These are phyloP conservation scores for Coccomyxa sp. DNA, from an alignment of 139 green algal genomes.

Conservation along the genomic window DNA sequence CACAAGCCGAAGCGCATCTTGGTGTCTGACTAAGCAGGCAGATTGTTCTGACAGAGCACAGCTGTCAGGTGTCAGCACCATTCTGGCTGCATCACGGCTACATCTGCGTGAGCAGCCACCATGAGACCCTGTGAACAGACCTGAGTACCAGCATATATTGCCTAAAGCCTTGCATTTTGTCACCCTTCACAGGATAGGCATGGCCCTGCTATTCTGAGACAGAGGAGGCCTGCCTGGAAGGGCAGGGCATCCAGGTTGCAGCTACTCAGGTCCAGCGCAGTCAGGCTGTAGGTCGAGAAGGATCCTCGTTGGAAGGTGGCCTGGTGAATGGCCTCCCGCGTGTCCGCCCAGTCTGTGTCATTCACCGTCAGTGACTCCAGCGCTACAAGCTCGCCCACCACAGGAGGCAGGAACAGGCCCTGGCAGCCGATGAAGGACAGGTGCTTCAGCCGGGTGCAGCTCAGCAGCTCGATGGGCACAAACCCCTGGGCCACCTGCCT, in stretches of 20 bases:
- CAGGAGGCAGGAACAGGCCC: neutral
- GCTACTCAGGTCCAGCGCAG: neutral
- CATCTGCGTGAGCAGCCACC: neutral
- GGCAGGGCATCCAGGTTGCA: neutral
- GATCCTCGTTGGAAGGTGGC: neutral
- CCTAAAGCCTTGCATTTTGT: too few species aligned
- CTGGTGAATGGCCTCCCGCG: neutral
- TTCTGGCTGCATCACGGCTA: neutral
- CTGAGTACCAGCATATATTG: neutral
- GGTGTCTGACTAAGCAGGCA: too few species aligned
- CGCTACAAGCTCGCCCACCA: neutral
- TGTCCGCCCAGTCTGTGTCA: neutral
- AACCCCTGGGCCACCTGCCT: neutral
- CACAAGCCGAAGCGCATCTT: too few species aligned
- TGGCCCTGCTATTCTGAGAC: neutral
- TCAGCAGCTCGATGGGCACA: neutral
- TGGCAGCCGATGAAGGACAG: neutral
- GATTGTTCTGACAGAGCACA: neutral
- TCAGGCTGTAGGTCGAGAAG: neutral
- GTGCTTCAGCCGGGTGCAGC: neutral
- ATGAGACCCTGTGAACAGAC: neutral
- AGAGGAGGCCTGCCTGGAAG: neutral
- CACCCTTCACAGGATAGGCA: neutral
- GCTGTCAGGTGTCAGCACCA: neutral
- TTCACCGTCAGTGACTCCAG: neutral